phyloP scores from a whole-genome alignment of 148 eudicot species.

The Nepenthes mirabilis region DNA sequence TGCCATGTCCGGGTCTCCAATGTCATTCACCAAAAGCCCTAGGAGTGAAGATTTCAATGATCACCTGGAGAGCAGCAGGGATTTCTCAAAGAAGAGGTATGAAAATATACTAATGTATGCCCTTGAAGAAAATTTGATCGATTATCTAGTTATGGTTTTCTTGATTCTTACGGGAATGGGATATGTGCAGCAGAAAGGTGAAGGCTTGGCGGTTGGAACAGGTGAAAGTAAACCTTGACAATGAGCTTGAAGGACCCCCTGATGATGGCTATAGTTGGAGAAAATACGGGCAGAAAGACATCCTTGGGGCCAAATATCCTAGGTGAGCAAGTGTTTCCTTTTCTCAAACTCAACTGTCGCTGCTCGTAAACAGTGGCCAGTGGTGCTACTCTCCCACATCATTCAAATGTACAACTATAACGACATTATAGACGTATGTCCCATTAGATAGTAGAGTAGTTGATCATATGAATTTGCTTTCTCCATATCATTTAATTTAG shows the following conservation, averaged over 20 bases:
- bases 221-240: constrained; percentile 30
- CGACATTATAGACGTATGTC: too few relatives aligned
- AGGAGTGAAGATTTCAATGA: constrained; percentile 30
- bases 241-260: constrained; percentile 46
- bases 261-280: constrained; percentile 90
- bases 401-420: too few relatives aligned
- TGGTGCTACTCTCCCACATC: too few relatives aligned
- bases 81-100: constrained; percentile 65
- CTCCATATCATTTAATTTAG: too few relatives aligned
- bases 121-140: not conserved
- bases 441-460: too few relatives aligned
- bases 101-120: not conserved
- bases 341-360: not conserved
- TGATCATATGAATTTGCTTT: too few relatives aligned
- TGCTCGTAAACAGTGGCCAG: not conserved
- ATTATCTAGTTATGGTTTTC: not conserved
- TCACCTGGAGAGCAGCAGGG: constrained; percentile 12
- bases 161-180: not conserved
- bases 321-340: constrained; percentile 33
- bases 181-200: constrained; percentile 47
- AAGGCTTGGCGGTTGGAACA: constrained; percentile 66
- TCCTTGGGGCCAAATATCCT: constrained; percentile 70
- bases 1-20: constrained; percentile 32
- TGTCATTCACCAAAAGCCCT: constrained; percentile 45
- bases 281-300: constrained; percentile 94